Conservation (phyloP, 2,329 filamentous ascomycete genomes). For the Paraphoma chrysanthemicola region DNA sequence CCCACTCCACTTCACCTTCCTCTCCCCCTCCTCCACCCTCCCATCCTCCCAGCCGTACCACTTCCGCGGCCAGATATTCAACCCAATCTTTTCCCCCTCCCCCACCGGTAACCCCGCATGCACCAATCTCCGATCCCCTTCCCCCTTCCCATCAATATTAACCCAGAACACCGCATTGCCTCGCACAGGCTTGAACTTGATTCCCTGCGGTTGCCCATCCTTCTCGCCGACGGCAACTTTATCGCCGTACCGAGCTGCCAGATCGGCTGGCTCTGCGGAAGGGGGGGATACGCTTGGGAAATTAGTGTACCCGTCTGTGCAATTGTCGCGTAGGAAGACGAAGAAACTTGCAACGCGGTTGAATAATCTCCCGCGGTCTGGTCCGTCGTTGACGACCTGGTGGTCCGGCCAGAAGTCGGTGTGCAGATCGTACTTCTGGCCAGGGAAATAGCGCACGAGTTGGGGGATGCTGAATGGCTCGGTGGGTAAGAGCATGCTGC, state of each 20-base stretch:
- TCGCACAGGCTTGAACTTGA: constrained; percentile 62
- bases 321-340: constrained; percentile 32
- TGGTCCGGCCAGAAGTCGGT: constrained; percentile 34
- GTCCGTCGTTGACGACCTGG: constrained; percentile 23
- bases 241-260: constrained; percentile 15
- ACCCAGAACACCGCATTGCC: constrained; percentile 68
- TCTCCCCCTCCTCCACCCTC: neutral
- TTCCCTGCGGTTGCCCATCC: constrained; percentile 44
- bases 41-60: constrained; percentile 18
- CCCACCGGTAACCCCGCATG: constrained; percentile 65
- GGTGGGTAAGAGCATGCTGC: constrained; percentile 24
- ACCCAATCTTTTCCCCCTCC: constrained; percentile 62
- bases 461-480: constrained; percentile 33
- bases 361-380: constrained; percentile 10
- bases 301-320: constrained; percentile 30
- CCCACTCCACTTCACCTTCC: constrained; percentile 10
- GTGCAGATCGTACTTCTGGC: constrained; percentile 34
- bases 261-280: neutral
- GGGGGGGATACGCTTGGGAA: constrained; percentile 23
- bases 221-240: constrained; percentile 24
- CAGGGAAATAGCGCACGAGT: constrained; percentile 30
- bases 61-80: constrained; percentile 63
- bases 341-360: constrained; percentile 35
- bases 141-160: constrained; percentile 59
- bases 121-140: constrained; percentile 49